Base-by-base conservation (phyloP, 257 asterid species). In the Solanum peruvianum region DNA sequence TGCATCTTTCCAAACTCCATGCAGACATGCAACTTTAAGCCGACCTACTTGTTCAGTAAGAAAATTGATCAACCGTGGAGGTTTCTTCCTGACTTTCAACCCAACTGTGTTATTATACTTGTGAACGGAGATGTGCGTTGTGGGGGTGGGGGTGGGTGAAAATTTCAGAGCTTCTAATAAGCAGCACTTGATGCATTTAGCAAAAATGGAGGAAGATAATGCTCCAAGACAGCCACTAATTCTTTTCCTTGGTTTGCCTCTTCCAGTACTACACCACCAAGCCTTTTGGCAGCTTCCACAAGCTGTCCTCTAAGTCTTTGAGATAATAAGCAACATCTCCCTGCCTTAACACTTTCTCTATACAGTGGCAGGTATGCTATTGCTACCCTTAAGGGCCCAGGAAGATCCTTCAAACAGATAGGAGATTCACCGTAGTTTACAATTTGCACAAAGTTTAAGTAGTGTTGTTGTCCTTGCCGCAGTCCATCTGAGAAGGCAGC, bases 331-430 rank as follows among this genome's bases (percentile, higher is more conserved):
- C 91, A 69, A 11, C 80, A 72, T 2, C 98, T 97, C 98, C 98
- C 98, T 18, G 92, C 93, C 93, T 91, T 71, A 16, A 95, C 90
- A 86, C 98, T 93, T 89, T 97, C 97, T 86, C 98, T 95, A 88
- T 97, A 95, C 95, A 97, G 90, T 2, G 99, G 98, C 93, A 97
- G 91, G 92, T 97, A 97, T 6, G 96, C 98, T 56, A 97, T 88
- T 3, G 96, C 98, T 86, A 95, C 97, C 90, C 97, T 94, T 88
- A 97, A 84, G 5, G 98, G 98, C 20, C 93, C 96, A 0, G 99
- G 99, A 81, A 97, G 91, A 85, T 94, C 98, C 90, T 93, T 75
- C 86, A 97, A 87, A 78, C 97, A 89, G 11, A 96, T 92, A 0
- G 96, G 95, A 49, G 99, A 93, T 45, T 89, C 93, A 0, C 97